A percentile compares a stretch with the other conserved stretches of the same genome.
Conservation (phyloP, 306 rosid species). For the Begonia masoniana region DNA sequence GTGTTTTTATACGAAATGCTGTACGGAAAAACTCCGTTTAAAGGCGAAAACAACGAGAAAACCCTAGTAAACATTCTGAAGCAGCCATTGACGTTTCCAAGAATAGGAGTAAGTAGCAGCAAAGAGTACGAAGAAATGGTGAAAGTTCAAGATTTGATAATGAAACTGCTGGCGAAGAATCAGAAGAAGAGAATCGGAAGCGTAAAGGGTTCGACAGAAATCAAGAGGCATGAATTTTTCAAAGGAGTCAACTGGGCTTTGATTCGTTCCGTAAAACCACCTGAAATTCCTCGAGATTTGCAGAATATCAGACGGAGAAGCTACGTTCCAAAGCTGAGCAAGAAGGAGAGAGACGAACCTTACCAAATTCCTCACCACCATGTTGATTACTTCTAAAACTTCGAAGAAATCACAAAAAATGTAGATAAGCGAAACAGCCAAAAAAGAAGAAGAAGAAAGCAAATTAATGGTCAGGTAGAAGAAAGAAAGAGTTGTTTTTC, state of each 20-base stretch:
- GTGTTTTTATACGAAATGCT: slow-evolving; percentile 85
- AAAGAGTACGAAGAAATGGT: slow-evolving; percentile 72
- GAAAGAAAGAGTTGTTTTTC: too few relatives aligned
- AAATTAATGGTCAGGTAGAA: too few relatives aligned
- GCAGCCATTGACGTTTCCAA: slow-evolving; percentile 64
- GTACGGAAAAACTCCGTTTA: slow-evolving; percentile 82
- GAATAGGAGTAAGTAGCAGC: slow-evolving; percentile 37
- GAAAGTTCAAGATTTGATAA: slow-evolving; percentile 65
- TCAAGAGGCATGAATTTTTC: slow-evolving; percentile 85
- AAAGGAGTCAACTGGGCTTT: slow-evolving; percentile 86
- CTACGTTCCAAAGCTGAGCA: slow-evolving; percentile 61
- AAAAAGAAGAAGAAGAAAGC: too few relatives aligned
- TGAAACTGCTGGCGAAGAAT: slow-evolving; percentile 78
- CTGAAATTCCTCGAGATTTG: slow-evolving; percentile 54
- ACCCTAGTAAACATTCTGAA: slow-evolving; percentile 67
- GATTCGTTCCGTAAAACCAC: slow-evolving; percentile 77
- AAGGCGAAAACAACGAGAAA: slow-evolving; percentile 89
- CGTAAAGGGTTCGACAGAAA: slow-evolving; percentile 78
- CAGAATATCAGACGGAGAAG: slow-evolving; percentile 7
- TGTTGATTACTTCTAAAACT: slow-evolving; percentile 56
- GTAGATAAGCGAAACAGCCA: too few relatives aligned
- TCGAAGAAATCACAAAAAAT: not conserved
- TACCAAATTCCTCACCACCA: slow-evolving; percentile 52
- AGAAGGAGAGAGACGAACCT: slow-evolving; percentile 61
- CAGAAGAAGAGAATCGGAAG: slow-evolving; percentile 83